These are phyloP conservation scores for Lactifluus volemus DNA, from an alignment of 768 basidiomycete genomes.

Conservation along the genomic window DNA sequence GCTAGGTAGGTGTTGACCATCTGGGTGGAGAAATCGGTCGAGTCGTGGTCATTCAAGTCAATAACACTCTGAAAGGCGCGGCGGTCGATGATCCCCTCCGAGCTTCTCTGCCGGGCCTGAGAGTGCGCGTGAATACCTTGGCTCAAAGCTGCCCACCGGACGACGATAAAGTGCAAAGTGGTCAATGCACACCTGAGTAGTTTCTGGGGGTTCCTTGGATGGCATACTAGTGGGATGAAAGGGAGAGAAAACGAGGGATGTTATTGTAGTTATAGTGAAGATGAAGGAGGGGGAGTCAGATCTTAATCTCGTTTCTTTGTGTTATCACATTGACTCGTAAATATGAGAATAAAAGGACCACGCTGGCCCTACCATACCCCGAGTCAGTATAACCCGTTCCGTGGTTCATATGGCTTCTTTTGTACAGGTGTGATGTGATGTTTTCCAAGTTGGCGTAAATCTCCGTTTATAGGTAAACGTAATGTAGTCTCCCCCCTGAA, in stretches of 20 bases:
- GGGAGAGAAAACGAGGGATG: neutral
- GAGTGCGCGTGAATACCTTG: neutral
- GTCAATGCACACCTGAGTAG: neutral
- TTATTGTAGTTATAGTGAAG: neutral
- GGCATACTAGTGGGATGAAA: neutral
- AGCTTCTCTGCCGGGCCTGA: neutral
- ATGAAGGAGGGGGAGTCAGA: neutral
- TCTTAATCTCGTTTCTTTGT: neutral
- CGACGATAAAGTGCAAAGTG: neutral
- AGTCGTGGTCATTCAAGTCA: slow-evolving; percentile 4
- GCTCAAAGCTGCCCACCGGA: neutral
- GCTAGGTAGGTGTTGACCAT: slow-evolving; percentile 8
- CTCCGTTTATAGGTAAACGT: neutral
- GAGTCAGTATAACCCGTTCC: neutral
- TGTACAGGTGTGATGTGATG: neutral
- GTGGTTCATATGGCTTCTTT: slow-evolving; percentile 6
- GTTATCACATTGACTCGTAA: neutral
- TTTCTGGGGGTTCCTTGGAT: neutral
- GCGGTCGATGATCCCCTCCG: slow-evolving; percentile 4
- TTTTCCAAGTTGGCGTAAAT: neutral
- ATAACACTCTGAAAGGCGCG: slow-evolving; percentile 6
- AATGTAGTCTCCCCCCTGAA: neutral
- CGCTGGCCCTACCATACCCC: neutral
- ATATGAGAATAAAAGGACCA: neutral
- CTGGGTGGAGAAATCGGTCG: slow-evolving; percentile 13